A percentile compares a stretch with the other conserved stretches of the same genome.
These are phyloP conservation scores for Inosperma sp. DNA, from an alignment of 768 basidiomycete species.

Conservation along the genomic window DNA sequence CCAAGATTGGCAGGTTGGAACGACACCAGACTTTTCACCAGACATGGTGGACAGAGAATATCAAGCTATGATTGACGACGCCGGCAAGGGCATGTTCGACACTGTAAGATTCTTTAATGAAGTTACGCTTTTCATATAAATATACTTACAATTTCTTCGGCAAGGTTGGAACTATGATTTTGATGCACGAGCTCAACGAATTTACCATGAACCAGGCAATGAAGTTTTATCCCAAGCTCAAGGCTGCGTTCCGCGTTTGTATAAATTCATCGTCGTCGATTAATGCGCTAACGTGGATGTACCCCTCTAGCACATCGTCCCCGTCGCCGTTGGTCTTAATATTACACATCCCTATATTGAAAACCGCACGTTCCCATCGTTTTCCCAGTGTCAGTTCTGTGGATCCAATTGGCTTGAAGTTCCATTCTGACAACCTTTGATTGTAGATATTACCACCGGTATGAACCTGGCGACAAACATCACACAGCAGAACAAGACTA, in stretches of 20 bases:
- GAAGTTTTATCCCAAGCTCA: conserved; percentile 45
- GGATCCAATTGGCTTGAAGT: no score
- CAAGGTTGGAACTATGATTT: conserved; percentile 47
- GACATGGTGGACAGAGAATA: conserved; percentile 52
- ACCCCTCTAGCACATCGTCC: conserved; percentile 41
- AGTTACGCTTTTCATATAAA: not conserved
- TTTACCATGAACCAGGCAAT: conserved; percentile 59
- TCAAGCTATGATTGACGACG: conserved; percentile 44
- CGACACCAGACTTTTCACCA: conserved; percentile 35
- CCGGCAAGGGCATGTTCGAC: conserved; percentile 39
- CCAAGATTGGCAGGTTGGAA: conserved; percentile 67
- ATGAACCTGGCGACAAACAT: conserved; percentile 7
- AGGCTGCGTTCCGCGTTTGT: conserved; percentile 42
- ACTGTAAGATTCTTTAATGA: conserved; percentile 27
- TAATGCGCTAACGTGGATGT: no score
- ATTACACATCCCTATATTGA: conserved; percentile 51
- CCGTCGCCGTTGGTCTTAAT: conserved; percentile 50
- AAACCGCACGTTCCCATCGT: conserved; percentile 39
- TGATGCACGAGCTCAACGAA: conserved; percentile 57
- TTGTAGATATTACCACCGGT: not conserved
- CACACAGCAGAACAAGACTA: not conserved
- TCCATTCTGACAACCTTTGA: not conserved
- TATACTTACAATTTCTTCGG: not conserved
- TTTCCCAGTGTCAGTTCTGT: conserved; percentile 41
- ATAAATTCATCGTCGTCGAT: no score